Conservation (phyloP, 2,329 filamentous ascomycete species). For the Pseudogymnoascus sp. region DNA sequence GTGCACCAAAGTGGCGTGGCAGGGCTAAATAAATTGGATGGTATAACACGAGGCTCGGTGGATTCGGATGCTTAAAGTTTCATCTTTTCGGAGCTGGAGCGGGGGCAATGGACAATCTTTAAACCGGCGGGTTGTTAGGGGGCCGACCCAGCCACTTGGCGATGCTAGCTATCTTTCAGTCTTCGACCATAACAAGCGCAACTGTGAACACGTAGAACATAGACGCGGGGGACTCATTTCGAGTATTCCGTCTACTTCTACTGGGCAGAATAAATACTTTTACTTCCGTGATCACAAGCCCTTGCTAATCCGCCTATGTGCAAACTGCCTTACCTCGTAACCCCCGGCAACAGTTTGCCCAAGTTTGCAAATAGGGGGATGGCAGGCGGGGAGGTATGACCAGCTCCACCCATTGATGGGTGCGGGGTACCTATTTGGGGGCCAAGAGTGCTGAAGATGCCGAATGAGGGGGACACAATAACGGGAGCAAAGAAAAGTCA, state of each 20-base stretch:
- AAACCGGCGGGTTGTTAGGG: not conserved
- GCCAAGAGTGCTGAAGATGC: not conserved
- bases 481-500: not conserved
- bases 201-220: not conserved
- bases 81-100: not conserved
- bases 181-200: not conserved
- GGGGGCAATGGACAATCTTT: not conserved
- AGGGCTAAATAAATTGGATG: not conserved
- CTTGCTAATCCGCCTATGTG: not conserved
- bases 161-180: not conserved
- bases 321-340: not conserved
- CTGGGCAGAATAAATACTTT: not conserved
- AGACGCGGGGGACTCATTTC: not conserved
- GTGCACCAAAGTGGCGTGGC: not conserved
- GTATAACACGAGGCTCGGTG: not conserved
- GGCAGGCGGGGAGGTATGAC: not conserved
- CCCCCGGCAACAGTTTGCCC: not conserved
- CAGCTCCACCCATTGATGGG: not conserved
- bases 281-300: not conserved
- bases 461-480: not conserved
- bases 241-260: not conserved
- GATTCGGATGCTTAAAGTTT: not conserved
- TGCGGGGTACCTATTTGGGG: slow-evolving; percentile 1
- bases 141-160: not conserved
- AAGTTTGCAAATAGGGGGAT: not conserved